phyloP scores from a whole-genome alignment of 345 rosid species.

The Hirschfeldia incana region DNA sequence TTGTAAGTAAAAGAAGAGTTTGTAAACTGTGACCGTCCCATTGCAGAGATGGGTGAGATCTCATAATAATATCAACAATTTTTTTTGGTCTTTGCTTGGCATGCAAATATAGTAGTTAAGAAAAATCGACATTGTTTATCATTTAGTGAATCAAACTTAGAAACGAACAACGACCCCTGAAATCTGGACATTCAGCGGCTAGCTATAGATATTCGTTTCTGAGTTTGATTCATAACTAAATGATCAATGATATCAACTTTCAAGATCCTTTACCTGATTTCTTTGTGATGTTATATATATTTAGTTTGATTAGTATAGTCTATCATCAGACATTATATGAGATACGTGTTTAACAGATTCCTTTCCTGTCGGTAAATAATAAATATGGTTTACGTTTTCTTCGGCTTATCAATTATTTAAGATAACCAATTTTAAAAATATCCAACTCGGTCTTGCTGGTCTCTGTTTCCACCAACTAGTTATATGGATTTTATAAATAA shows the following conservation, averaged over 20 bases:
- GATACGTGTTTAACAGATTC: not conserved
- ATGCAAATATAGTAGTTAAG: not conserved
- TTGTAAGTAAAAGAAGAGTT: not conserved
- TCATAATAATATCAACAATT: not conserved
- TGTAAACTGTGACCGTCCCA: not conserved
- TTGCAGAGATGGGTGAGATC: not conserved
- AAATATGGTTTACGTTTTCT: not conserved
- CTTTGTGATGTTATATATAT: not conserved
- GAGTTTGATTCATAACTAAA: too few relatives aligned
- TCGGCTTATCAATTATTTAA: not conserved
- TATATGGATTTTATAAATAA: not conserved
- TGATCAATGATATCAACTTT: not conserved
- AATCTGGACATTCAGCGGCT: constrained; percentile 11
- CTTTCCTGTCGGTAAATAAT: not conserved
- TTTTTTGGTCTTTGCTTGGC: not conserved
- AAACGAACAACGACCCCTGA: constrained; percentile 5
- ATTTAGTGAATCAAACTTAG: not conserved
- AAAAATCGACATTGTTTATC: not conserved
- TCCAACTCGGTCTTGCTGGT: constrained; percentile 2
- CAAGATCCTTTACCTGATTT: constrained; percentile 12
- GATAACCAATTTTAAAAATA: not conserved
- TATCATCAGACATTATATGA: not conserved
- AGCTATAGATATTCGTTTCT: not conserved
- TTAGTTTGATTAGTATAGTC: not conserved
- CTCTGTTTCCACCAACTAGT: constrained; percentile 11